Evolutionary conservation across 2,329 filamentous ascomycete species (phyloP), one percentile per base, ranked within the genome.

Genomic region (Nemania sp.): DNA sequence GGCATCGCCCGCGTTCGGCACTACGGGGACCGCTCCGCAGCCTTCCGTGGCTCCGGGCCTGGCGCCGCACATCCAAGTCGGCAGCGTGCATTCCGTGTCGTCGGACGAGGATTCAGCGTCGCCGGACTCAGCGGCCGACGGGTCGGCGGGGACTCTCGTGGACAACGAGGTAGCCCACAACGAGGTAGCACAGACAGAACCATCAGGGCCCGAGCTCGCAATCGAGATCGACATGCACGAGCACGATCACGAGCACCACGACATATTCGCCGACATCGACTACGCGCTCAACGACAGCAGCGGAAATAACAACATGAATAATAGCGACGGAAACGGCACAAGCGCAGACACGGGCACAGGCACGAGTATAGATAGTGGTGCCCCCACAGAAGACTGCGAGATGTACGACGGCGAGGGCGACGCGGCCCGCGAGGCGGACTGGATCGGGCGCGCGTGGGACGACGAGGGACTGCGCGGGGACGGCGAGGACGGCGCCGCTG

Each of bases 391-490:
- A 15, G 58, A 58, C 29, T 26, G 26, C 6, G 43, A 53, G 13
- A 66, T 66, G 62, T 57, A 54, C n/a, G 62, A 63, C 15, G 66
- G 15, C 43, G 52, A 59, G 8, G 53, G 38, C 20, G 59, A 61
- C 15, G 22, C 26, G 5, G 62, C 43, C 3, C 32, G 35, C 0
- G 76, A 77, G 18, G 76, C 74, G 4, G 79, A 80, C 27, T 82
- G 81, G 81, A 79, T 83, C 24, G 79, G 80, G 63, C 73, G 70
- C 22, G 75, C 76, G 15, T 82, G 81, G 80, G 70, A 70, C 15
- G 71, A 73, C 22, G 76, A 77, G 55, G 69, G 69, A 8, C 51
- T 32, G n/a, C 51, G 26, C 51, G 52, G 15, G 13, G 62, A 68
- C 38, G 72, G 67, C n/a, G 62, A 68, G 32, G 72, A 70, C n/a